Conservation (phyloP, 371 early-diverging fungal species). For the Capillidium rhysosporum region DNA sequence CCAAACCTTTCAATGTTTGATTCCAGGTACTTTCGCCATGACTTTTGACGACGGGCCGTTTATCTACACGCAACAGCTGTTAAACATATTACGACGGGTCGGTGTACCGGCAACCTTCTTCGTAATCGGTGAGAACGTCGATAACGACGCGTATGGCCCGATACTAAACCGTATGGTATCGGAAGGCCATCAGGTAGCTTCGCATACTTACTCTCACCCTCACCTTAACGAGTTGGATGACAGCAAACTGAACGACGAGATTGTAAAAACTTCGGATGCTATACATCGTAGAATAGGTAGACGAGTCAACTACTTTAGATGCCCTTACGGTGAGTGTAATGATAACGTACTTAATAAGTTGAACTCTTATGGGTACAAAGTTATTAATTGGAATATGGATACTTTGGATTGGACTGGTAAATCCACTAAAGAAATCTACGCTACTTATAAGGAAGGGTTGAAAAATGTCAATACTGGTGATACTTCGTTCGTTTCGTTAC, state of each 20-base stretch:
- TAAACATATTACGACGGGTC: slow-evolving; percentile 20
- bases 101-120: slow-evolving; percentile 43
- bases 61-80: slow-evolving; percentile 18
- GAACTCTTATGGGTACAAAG: slow-evolving; percentile 3
- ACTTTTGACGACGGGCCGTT: slow-evolving; percentile 49
- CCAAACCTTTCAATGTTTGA: slow-evolving; percentile 1
- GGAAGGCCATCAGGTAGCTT: slow-evolving; percentile 25
- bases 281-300: slow-evolving; percentile 18
- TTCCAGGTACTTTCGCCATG: slow-evolving; percentile 15
- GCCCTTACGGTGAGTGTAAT: slow-evolving; percentile 12
- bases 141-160: not conserved
- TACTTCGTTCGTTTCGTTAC: slow-evolving; percentile 1
- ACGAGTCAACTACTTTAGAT: slow-evolving; percentile 24
- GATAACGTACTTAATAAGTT: slow-evolving; percentile 5
- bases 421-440: not conserved
- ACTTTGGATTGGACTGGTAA: slow-evolving; percentile 9
- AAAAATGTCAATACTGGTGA: not conserved
- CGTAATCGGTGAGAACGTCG: slow-evolving; percentile 25
- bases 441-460: not conserved
- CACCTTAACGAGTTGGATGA: slow-evolving; percentile 16
- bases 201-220: slow-evolving; percentile 28
- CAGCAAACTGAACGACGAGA: slow-evolving; percentile 12
- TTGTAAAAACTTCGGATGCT: slow-evolving; percentile 12
- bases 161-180: not conserved
- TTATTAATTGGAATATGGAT: slow-evolving; percentile 12